A percentile compares a stretch with the other conserved stretches of the same genome.
These are phyloP conservation scores for Tetrapyrgos nigripes DNA, from an alignment of 1,284 basidiomycete genomes.

Conservation along the genomic window DNA sequence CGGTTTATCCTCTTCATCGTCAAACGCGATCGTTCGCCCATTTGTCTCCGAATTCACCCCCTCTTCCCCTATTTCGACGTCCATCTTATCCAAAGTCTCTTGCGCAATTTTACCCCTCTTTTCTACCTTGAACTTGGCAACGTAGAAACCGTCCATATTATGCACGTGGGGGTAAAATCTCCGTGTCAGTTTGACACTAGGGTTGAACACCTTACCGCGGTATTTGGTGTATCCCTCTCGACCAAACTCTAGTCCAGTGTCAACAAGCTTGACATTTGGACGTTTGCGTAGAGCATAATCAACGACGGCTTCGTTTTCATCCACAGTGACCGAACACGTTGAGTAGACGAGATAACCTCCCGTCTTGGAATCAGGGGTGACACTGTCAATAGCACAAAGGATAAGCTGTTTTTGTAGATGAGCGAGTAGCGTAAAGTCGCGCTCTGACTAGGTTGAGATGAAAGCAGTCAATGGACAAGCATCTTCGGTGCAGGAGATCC, in stretches of 20 bases:
- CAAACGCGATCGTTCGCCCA: constrained; percentile 52
- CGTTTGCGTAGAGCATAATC: constrained; percentile 98
- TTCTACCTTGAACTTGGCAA: constrained; percentile 97
- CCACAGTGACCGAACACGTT: constrained; percentile 97
- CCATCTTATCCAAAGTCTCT: constrained; percentile 43
- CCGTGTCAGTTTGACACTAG: constrained; percentile 83
- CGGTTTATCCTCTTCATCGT: constrained; percentile 72
- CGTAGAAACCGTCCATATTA: constrained; percentile 99
- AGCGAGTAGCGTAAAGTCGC: constrained; percentile 93
- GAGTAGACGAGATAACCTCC: constrained; percentile 98
- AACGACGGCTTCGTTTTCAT: constrained; percentile 98
- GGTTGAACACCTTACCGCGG: constrained; percentile 89
- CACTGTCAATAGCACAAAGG: constrained; percentile 97
- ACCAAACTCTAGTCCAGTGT: constrained; percentile 94
- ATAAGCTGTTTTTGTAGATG: constrained; percentile 99
- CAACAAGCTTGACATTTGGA: constrained; percentile 94
- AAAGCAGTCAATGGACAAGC: constrained; percentile 9
- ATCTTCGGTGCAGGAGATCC: constrained; percentile 5
- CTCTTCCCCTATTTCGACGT: constrained; percentile 30
- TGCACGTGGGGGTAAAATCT: constrained; percentile 92
- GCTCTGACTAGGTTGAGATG: constrained; percentile 70
- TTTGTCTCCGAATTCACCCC: constrained; percentile 34
- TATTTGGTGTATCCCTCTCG: constrained; percentile 91
- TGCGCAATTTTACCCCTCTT: constrained; percentile 65
- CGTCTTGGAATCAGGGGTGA: constrained; percentile 87